Base-by-base conservation (phyloP, 2,329 filamentous ascomycete genomes). In the Trichophyton rubrum region DNA sequence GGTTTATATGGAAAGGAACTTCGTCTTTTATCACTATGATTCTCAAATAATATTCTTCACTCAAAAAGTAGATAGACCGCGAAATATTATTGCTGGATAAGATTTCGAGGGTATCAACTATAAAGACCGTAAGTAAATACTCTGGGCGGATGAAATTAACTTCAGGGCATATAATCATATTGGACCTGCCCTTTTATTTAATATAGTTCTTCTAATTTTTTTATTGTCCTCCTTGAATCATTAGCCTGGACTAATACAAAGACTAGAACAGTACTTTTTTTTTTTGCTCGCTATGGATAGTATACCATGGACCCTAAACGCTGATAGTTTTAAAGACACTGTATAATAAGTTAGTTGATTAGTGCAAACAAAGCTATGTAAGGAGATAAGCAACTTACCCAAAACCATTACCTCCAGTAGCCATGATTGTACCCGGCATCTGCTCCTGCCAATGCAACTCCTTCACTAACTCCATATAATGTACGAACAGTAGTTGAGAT, bases 371-470 rank as follows among this genome's bases (percentile, higher is more conserved):
- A 30, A 11, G 49, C 7, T 27, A 8, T 7, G 2, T 20, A 22
- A 22, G 49, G 33, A 35, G 38, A 6, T 22, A 62, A 55, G 38
- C 17, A 41, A 55, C 51, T 67, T 74, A 81, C 79, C 82, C 82
- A 75, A 99, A 96, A 58, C 85, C 85, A 74, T 86, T 86, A 69
- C 90, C 87, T 8, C 93, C 93, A 0, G 93, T 99, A 1, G 90
- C 90, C 75, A 97, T 86, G 63, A 97, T 77, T 38, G 85, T 85
- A 33, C 93, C 93, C 0, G 90, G 88, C 71, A 97, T 96, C 78
- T 99, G 93, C 38, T 88, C 88, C 77, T 97, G 92, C 92, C 93
- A 99, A 77, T 99, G 93, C 41, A 91, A 78, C 76, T 99, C 93
- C 82, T 96, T 97, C 61, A 90, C 90, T 67, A 89, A 86, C 69